Evolutionary conservation across 371 early-diverging fungal species (phyloP), one percentile per base, ranked within the genome.

Genomic region (Mucor velutinosus): DNA sequence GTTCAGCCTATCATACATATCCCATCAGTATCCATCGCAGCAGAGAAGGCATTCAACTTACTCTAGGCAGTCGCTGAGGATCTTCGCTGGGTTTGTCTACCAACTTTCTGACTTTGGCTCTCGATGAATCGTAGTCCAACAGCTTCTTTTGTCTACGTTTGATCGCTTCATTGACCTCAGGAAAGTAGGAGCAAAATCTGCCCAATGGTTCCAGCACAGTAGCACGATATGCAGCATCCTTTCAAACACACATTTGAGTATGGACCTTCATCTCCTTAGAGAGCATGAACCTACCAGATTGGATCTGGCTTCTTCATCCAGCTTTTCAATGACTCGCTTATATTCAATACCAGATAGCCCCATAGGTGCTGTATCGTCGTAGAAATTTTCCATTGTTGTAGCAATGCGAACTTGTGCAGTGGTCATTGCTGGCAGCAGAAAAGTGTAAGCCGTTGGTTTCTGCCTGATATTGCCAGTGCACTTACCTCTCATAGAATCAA

Each of bases 121-220:
- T 81, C 2, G 87, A 82, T 23, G 89, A 79, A 68, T 99, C 99
- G 69, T 96, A 94, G 70, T 98, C 98, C 29, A 94, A 76, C 37
- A 95, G 70, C 74, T 96, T 96, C 70, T 93, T 92, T 61, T 90
- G 84, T 29, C 98, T 89, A 59, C 92, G 90, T 73, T 90, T 93
- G 58, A 96, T 92, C 4, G 94, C 92, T 65, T 96, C 95, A 74
- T 96, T 94, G 69, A 95, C 88, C 67, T 95, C 94, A 7, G 98
- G 97, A 75, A 99, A 93, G 64, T 92, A 94, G 12, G 91, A 90
- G 43, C 90, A 87, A 74, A 91, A 92, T 66, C 92, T 87, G 21
- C 90, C 93, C 39, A 97, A 77, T 7, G 98, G 97, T 41, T 97
- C 94, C 58, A 97, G 73, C 1, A 97, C 95, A 17, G 97, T 92